phyloP scores from a whole-genome alignment of 768 basidiomycete species.

The Tylopilus rubrobrunneus region DNA sequence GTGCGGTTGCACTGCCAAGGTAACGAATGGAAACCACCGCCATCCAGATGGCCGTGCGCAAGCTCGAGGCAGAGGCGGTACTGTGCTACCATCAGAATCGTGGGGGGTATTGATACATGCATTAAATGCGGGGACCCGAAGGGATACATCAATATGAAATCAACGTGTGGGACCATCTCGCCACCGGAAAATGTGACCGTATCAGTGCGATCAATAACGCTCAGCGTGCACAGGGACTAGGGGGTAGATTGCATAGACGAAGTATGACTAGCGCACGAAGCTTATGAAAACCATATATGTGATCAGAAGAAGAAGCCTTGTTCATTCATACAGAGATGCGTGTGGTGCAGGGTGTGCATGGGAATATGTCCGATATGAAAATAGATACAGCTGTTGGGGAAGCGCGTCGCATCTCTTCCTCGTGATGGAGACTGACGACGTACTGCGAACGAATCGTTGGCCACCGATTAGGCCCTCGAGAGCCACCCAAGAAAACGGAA shows the following conservation, averaged over 20 bases:
- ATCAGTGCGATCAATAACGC: neutral
- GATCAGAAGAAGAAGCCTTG: conserved; percentile 10
- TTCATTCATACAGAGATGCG: conserved; percentile 18
- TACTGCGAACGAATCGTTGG: conserved; percentile 6
- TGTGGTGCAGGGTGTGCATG: conserved; percentile 21
- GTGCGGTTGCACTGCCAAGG: neutral
- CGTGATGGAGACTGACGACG: conserved; percentile 3
- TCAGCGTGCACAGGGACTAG: neutral
- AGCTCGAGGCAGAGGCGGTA: conserved; percentile 7
- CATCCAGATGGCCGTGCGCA: neutral
- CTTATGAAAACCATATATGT: conserved; percentile 6
- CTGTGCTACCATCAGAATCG: neutral
- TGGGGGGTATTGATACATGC: conserved; percentile 12
- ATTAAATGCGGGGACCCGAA: conserved; percentile 12
- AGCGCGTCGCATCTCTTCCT: neutral
- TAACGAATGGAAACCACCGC: neutral
- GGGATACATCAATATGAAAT: conserved; percentile 15
- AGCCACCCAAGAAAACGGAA: conserved; percentile 23
- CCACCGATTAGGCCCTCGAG: conserved; percentile 21
- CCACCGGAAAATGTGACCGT: neutral
- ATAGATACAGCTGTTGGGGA: conserved; percentile 16
- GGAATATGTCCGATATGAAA: conserved; percentile 14
- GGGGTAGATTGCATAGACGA: conserved; percentile 14
- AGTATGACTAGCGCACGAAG: neutral
- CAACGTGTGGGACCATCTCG: conserved; percentile 1